Percentiles rank a stretch among this genome's conserved stretches.
Evolutionary conservation across 768 basidiomycete genomes (phyloP).

Genomic region (Gyrodon lividus): DNA sequence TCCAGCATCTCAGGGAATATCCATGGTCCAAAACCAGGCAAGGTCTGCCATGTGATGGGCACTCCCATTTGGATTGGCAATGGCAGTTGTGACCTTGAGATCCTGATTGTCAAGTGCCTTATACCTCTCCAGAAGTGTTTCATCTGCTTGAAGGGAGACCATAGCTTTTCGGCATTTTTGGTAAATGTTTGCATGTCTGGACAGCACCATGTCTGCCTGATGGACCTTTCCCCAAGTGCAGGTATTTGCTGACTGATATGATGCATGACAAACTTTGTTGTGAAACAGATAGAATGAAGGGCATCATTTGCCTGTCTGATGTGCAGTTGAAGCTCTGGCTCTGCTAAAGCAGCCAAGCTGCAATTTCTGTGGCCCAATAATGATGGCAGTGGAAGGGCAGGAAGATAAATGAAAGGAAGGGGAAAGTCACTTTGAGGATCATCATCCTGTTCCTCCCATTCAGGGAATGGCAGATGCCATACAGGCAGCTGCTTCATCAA

Average conservation of each 20-base stretch:
- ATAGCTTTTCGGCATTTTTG: background rate
- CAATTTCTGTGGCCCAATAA: background rate
- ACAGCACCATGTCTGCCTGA: background rate
- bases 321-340: slow-evolving; percentile 6
- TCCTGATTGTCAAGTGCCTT: background rate
- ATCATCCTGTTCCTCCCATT: background rate
- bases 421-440: background rate
- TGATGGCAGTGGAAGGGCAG: background rate
- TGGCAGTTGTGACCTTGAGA: slow-evolving; percentile 1
- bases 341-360: background rate
- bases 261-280: background rate
- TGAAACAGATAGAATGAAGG: slow-evolving; percentile 5
- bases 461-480: background rate
- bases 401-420: too few species aligned
- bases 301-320: slow-evolving; percentile 18
- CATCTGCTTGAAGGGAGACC: background rate
- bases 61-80: slow-evolving; percentile 2
- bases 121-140: background rate
- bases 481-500: background rate
- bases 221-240: background rate
- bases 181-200: slow-evolving; percentile 3
- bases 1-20: background rate
- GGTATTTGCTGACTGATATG: background rate
- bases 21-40: slow-evolving; percentile 12
- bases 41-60: slow-evolving; percentile 1